Base-by-base conservation (phyloP, 2,329 filamentous ascomycete species). In the Septoria linicola region DNA sequence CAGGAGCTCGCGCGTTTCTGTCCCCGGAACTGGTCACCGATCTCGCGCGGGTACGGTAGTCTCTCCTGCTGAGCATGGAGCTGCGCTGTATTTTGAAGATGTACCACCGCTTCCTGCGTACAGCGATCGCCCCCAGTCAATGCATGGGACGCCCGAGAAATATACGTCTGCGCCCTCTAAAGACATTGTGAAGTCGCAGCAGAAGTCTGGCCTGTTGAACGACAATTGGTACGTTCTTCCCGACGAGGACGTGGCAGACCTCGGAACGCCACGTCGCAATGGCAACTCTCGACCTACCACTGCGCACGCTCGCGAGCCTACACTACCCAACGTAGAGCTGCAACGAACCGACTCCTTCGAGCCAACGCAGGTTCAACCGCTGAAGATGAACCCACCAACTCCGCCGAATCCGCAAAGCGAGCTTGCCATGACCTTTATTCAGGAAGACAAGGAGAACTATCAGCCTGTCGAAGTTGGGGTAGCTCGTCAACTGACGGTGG, bases 341-440 rank as follows among this genome's bases (percentile, higher is more conserved):
- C 54, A 62, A 14, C 59, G 59, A 16, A 54, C 60, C 32, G 62
- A 63, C 41, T 63, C 60, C 2, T 63, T 61, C 40, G 54, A 61
- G 35, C 59, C 55, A 8, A 39, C 54, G 14, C 45, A 51, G 19
- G 35, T 54, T 17, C 49, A 54, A 10, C 74, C 74, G 1, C 66
- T 77, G 5, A 68, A 71, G 39, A 76, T 76, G 72, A 74, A 76
- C 56, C 75, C 75, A 3, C 73, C 74, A 1, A 72, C 72, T 1
- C 73, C 72, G 2, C 59, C 71, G 2, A 51, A 60, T 6, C 40
- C 46, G 23, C 35, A 54, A 13, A 52, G 57, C 13, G 47, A 59
- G 27, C 23, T 42, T n/a, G 35, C 49, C 8, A 53, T 51, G 7
- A 21, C 52, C 21, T 16, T 48, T 2, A 21, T 11, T n/a, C 36